Evolutionary conservation across 495 filamentous ascomycete species (phyloP), one percentile per base, ranked within the genome.

Genomic region (Monascus purpureus): DNA sequence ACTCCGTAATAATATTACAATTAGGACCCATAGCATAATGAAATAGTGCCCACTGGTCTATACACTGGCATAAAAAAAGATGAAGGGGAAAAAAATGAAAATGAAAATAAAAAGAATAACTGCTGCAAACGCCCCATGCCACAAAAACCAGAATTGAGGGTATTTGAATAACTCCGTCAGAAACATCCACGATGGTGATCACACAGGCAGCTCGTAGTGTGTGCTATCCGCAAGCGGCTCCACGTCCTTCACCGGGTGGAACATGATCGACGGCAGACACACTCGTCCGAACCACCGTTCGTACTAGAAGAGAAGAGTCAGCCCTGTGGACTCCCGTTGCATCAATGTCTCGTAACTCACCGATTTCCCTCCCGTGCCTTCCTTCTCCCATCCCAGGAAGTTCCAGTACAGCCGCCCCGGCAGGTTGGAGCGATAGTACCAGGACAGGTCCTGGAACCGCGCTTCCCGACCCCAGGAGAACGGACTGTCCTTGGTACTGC

Each of bases 351-450:
- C 4, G 20, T 5, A 4, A 22, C 20, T 22, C 9, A 22, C 20
- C 20, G 20, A 22, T 22, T 22, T 30, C 7, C 28, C 28, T 30
- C 28, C 28, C 6, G 13, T 30, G 6, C 28, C 16, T 12, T 18
- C 22, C 14, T 33, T 33, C 17, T 25, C 2, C 22, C 38, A 41
- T n/a, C 38, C 33, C 2, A 36, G 24, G 8, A 36, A 31, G 22
- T 36, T 41, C 38, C 38, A 36, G 26, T 41, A 36, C 17, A 41
- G 28, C 13, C 30, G 37, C 28, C 37, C 37, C 25, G 37, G 37
- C 13, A 39, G 13, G 15, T 39, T 39, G 30, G 27, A 8, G 8
- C 27, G 27, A 13, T 29, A 29, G 27, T 29, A 33, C 31, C 31
- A 25, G 6, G 22, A 33, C 22, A 33, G n/a, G 13, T 25, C 18